Conservation (phyloP, 164 flowering plant genomes). For the Litsea cubeba region DNA sequence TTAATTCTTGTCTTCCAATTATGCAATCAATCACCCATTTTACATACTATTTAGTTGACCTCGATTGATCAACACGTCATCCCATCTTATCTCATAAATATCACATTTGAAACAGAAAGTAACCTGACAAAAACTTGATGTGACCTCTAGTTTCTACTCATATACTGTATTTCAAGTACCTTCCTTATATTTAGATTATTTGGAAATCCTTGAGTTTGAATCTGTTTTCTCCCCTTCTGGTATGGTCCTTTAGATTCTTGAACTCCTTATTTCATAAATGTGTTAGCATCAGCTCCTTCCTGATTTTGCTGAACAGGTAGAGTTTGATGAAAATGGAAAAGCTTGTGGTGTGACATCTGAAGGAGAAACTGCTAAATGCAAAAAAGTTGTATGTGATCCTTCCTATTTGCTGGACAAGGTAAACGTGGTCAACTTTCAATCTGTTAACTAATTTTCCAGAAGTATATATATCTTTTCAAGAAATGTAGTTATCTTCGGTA, state of each 20-base stretch:
- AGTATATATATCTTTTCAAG: background rate
- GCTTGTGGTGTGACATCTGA: conserved; percentile 88
- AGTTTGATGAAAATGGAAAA: conserved; percentile 70
- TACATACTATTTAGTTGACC: background rate
- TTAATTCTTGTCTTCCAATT: too few relatives aligned
- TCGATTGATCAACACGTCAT: background rate
- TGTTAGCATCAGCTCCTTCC: background rate
- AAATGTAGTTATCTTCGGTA: background rate
- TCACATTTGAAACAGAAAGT: background rate
- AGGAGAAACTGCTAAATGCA: conserved; percentile 98
- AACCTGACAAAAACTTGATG: background rate
- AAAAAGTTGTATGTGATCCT: conserved; percentile 96
- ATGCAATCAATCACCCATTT: too few relatives aligned
- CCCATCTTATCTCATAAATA: background rate
- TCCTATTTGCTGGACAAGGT: conserved; percentile 89
- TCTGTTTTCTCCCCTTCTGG: too few relatives aligned
- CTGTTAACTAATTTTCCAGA: background rate
- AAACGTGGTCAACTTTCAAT: background rate
- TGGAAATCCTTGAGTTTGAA: too few relatives aligned
- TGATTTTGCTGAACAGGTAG: conserved; percentile 43
- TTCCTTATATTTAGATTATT: too few relatives aligned
- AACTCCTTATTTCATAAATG: too few relatives aligned
- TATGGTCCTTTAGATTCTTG: background rate
- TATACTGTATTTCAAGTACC: background rate
- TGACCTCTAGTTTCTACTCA: background rate